phyloP scores from a whole-genome alignment of 305 asterid species.

The Fraxinus albicans region DNA sequence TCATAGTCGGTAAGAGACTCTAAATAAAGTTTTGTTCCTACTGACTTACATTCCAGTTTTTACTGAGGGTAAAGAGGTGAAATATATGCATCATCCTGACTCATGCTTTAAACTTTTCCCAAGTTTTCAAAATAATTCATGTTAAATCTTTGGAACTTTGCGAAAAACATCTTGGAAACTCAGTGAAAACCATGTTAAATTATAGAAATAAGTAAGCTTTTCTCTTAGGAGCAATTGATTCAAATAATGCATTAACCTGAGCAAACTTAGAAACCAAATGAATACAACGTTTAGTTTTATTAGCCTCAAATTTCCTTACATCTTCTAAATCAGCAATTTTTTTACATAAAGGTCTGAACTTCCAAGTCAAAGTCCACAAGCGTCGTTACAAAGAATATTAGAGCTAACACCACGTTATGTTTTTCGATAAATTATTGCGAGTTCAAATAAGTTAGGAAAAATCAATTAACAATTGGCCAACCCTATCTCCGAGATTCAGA shows the following conservation, averaged over 20 bases:
- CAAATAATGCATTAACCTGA: neutral
- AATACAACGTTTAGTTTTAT: conserved; percentile 10
- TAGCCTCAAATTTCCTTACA: conserved; percentile 9
- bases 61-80: neutral
- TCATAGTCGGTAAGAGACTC: neutral
- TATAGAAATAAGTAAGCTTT: neutral
- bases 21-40: neutral
- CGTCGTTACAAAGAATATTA: neutral
- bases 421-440: neutral
- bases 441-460: neutral
- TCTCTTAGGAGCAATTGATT: neutral
- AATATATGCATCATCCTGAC: neutral
- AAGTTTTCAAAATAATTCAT: neutral
- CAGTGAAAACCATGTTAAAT: neutral
- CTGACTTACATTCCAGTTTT: neutral
- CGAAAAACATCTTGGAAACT: neutral
- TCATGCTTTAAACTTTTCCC: neutral
- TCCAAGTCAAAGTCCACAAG: neutral
- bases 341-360: neutral
- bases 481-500: conserved; percentile 7
- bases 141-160: neutral
- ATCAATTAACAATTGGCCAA: conserved; percentile 1
- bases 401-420: neutral
- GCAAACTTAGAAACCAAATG: neutral
- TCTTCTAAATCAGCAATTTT: neutral